These are phyloP conservation scores for Fusarium praegraminearum DNA, from an alignment of 2,329 filamentous ascomycete genomes.

Conservation along the genomic window DNA sequence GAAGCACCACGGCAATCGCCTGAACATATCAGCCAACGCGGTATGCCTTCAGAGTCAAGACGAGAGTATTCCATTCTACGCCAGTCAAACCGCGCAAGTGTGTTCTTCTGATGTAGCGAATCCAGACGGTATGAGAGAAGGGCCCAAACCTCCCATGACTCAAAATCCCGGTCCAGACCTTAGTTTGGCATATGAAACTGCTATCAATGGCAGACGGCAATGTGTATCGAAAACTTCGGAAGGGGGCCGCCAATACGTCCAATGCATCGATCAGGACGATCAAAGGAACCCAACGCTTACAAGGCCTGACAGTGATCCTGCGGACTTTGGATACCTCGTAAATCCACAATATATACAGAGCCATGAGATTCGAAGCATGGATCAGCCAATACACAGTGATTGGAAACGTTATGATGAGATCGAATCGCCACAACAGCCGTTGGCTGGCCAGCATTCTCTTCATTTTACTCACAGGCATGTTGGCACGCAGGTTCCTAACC, in stretches of 20 bases:
- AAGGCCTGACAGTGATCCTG: background rate
- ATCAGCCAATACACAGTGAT: background rate
- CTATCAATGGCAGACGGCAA: background rate
- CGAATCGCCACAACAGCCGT: background rate
- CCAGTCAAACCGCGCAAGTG: background rate
- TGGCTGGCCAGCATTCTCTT: background rate
- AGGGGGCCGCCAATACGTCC: constrained; percentile 14
- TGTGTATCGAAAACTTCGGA: constrained; percentile 6
- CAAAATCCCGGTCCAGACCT: background rate
- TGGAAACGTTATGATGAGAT: background rate
- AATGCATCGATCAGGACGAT: background rate
- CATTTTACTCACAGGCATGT: background rate
- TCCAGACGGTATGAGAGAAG: background rate
- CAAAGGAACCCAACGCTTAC: background rate
- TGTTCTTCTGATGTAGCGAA: background rate
- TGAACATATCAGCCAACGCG: background rate
- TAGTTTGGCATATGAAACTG: background rate
- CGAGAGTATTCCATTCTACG: background rate
- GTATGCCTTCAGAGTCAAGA: background rate
- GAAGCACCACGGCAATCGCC: background rate
- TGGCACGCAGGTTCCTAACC: background rate
- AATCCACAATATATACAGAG: background rate
- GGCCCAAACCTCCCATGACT: background rate
- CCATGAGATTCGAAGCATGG: background rate
- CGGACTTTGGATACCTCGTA: background rate